These are phyloP conservation scores for Psilocybe azurescens DNA, from an alignment of 768 basidiomycete species.

Conservation along the genomic window DNA sequence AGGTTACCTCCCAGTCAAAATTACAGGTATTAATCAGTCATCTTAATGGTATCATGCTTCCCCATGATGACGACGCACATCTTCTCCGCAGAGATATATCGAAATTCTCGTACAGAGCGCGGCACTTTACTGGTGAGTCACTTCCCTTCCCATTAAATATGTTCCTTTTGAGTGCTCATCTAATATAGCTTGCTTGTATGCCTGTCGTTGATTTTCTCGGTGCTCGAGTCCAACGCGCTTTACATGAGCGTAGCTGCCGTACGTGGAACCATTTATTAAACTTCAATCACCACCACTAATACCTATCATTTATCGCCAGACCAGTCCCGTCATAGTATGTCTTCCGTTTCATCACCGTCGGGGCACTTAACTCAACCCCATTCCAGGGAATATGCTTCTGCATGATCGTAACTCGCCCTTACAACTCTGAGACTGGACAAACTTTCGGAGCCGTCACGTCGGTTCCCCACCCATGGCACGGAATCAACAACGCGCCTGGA, in stretches of 20 bases:
- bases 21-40: not conserved
- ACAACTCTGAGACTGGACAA: not conserved
- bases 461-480: not conserved
- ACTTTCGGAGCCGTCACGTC: not conserved
- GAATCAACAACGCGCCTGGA: not conserved
- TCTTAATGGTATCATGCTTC: not conserved
- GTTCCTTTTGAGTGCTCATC: not conserved
- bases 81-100: conserved; percentile 2
- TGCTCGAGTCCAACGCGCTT: not conserved
- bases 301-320: not conserved
- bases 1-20: not conserved
- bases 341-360: not conserved
- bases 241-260: conserved; percentile 7
- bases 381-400: conserved; percentile 7
- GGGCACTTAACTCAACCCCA: not conserved
- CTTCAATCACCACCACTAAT: too few species aligned
- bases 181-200: not conserved
- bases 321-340: not conserved
- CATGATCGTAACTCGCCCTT: conserved; percentile 2
- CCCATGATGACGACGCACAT: too few species aligned
- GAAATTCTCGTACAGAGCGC: conserved; percentile 8
- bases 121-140: conserved; percentile 1
- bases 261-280: not conserved
- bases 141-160: not conserved
- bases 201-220: not conserved